Conservation (phyloP, 306 rosid species). For the Betula pendula region DNA sequence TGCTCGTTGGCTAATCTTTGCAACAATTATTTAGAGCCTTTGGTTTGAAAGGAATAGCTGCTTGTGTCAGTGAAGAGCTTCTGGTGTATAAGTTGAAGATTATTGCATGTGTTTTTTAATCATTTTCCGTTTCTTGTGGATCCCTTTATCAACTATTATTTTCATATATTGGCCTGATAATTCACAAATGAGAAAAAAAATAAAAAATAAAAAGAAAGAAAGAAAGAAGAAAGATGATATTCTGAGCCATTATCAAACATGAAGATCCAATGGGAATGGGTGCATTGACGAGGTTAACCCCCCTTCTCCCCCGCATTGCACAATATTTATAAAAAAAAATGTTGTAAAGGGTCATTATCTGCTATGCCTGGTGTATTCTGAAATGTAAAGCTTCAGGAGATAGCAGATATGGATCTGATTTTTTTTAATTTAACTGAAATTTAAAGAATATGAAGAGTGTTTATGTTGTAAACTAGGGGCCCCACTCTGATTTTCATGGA, state of each 20-base stretch:
- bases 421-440: not conserved
- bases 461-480: slow-evolving; percentile 68
- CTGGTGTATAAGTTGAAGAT: not conserved
- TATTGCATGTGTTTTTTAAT: not conserved
- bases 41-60: not conserved
- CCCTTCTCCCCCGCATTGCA: not conserved
- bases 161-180: not conserved
- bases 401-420: not conserved
- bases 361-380: not conserved
- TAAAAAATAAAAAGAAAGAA: too few species aligned
- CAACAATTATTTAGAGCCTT: too few species aligned
- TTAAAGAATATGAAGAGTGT: slow-evolving; percentile 26
- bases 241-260: not conserved
- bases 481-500: slow-evolving; percentile 88
- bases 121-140: not conserved
- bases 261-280: not conserved
- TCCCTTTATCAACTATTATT: not conserved
- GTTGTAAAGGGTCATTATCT: not conserved
- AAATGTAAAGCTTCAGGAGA: not conserved
- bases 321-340: not conserved
- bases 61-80: not conserved
- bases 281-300: not conserved
- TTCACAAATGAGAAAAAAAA: not conserved
- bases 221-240: not conserved
- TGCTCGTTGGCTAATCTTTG: not conserved